Conservation (phyloP, 1,284 basidiomycete genomes). For the Marasmius tenuissimus region DNA sequence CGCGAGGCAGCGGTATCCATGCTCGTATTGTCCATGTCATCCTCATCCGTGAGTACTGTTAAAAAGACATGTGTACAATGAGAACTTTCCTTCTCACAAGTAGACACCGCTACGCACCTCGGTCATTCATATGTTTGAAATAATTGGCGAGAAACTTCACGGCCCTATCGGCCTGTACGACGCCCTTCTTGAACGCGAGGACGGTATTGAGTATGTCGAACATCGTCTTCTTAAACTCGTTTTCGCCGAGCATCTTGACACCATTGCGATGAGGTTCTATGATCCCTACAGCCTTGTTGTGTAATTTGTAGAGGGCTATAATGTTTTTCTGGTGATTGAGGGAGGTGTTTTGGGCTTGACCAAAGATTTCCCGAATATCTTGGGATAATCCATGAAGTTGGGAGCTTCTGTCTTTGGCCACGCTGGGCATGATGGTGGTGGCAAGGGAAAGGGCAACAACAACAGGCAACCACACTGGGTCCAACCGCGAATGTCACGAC, state of each 20-base stretch:
- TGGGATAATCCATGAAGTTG: not conserved
- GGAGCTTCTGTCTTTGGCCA: not conserved
- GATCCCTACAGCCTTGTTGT: slow-evolving; percentile 57
- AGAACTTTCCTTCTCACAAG: not conserved
- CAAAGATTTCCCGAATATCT: slow-evolving; percentile 39
- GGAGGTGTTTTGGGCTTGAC: slow-evolving; percentile 77
- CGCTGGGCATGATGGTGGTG: slow-evolving; percentile 3
- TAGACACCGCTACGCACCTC: slow-evolving; percentile 50
- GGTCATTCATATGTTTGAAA: slow-evolving; percentile 74
- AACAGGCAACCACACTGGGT: not conserved
- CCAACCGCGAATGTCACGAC: not conserved
- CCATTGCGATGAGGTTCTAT: slow-evolving; percentile 30
- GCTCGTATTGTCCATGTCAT: slow-evolving; percentile 32
- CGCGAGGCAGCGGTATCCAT: slow-evolving; percentile 73
- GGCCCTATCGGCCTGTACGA: slow-evolving; percentile 72
- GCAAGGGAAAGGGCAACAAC: not conserved
- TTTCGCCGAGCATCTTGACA: slow-evolving; percentile 70
- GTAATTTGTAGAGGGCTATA: slow-evolving; percentile 82
- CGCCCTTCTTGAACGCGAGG: slow-evolving; percentile 83
- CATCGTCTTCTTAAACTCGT: slow-evolving; percentile 74
- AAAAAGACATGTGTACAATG: slow-evolving; percentile 14
- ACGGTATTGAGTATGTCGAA: slow-evolving; percentile 67
- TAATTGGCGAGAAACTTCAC: slow-evolving; percentile 88
- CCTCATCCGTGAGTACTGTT: slow-evolving; percentile 25
- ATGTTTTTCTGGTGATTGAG: slow-evolving; percentile 87